Base-by-base conservation (phyloP, 495 filamentous ascomycete species). In the Trichoderma reesei region DNA sequence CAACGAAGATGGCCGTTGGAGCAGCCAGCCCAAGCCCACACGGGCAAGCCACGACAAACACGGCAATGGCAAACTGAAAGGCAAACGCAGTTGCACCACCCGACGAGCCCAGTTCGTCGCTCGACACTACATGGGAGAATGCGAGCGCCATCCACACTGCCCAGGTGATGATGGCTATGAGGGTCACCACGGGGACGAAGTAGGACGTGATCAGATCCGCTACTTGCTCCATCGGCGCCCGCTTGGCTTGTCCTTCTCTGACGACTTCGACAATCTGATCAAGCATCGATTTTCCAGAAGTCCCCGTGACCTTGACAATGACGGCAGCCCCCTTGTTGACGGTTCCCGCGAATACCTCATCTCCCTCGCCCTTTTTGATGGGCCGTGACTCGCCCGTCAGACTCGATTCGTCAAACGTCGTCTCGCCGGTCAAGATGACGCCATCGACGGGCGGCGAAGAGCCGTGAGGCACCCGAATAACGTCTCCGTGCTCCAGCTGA, bases 11-110 rank as follows among this genome's bases (percentile, higher is more conserved):
- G 2, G 93, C 93, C 0, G 94, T 97, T 16, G 93, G 93, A 3
- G 94, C 91, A 64, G 93, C 93, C 34, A 98, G 86, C 2, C 88
- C 93, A 59, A 98, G 84, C 20, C 93, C 94, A 68, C 93, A 98
- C 13, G 93, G 93, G 72, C 93, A 98, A 6, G 93, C 93, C 41
- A 97, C 87, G 39, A 98, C 90, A 73, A 97, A 97, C 3, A 96
- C 93, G 4, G 94, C 85, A 66, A 97, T 96, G 0, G 93, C 90
- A 71, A 98, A 98, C 62, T 93, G 86, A 42, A 98, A 77, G 20
- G 90, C 88, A 84, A 92, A 98, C 18, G 90, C 87, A 0, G 88
- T 80, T 90, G 92, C 96, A 14, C 90, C 88, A 33, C 90, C 91
- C 26, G 84, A 79, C 5, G 82, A 77, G 59, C 88, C 86, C 10